phyloP scores from a whole-genome alignment of 192 early-diverging fungal genomes.

The Martensiomyces pterosporus region DNA sequence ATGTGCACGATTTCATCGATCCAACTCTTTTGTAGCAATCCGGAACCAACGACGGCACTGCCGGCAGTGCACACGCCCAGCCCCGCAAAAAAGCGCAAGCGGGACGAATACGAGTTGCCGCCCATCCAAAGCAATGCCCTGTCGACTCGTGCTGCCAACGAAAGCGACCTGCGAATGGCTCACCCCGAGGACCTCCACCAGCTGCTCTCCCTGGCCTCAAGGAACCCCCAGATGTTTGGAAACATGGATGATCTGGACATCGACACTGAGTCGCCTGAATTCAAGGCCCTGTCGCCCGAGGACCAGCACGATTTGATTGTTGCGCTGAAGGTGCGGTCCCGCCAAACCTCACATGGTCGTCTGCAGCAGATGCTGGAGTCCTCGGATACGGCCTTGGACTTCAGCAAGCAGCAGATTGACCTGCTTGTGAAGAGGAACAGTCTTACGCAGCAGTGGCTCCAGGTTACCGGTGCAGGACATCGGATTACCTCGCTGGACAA shows the following conservation, averaged over 20 bases:
- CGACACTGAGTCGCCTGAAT: constrained; percentile 77
- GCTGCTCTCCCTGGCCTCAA: constrained; percentile 28
- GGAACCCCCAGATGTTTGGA: constrained; percentile 37
- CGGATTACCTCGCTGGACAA: constrained; percentile 7
- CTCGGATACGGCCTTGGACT: constrained; percentile 76
- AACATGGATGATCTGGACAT: constrained; percentile 49
- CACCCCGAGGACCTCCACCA: constrained; percentile 42
- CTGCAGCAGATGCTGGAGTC: constrained; percentile 67
- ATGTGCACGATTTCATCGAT: too few relatives aligned
- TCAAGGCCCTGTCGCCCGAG: constrained; percentile 71
- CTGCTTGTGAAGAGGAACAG: constrained; percentile 77
- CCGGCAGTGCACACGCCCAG: constrained; percentile 14
- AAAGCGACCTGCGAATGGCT: constrained; percentile 41
- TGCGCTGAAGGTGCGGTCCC: constrained; percentile 76
- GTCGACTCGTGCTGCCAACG: constrained; percentile 29
- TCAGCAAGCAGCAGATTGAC: constrained; percentile 86
- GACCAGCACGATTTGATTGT: constrained; percentile 91
- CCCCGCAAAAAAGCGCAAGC: constrained; percentile 49
- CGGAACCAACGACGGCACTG: too few relatives aligned
- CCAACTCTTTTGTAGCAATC: too few relatives aligned
- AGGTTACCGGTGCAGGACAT: constrained; percentile 43
- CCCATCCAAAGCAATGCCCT: constrained; percentile 19
- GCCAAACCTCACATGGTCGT: constrained; percentile 71
- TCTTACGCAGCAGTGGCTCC: constrained; percentile 73
- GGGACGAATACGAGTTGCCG: constrained; percentile 48